A percentile compares a stretch with the other conserved stretches of the same genome.
phyloP scores from a whole-genome alignment of 148 eudicot genomes.

The Vaccinium corymbosum region DNA sequence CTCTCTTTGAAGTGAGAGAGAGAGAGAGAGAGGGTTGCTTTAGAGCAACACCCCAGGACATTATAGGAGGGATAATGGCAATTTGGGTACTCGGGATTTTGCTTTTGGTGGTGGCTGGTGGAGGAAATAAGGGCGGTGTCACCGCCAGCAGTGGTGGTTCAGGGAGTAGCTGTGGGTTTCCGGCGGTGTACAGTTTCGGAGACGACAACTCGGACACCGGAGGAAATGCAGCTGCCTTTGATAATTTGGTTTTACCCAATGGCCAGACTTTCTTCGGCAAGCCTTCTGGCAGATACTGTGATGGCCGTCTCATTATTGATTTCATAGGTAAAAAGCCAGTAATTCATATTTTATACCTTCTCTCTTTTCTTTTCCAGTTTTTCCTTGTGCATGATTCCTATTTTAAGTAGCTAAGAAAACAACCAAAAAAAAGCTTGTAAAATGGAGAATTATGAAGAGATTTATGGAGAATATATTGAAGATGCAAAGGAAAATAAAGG shows the following conservation, averaged over 20 bases:
- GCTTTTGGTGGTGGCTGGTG: background rate
- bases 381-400: too few species aligned
- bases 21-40: background rate
- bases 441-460: too few species aligned
- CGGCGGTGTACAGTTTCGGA: background rate
- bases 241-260: background rate
- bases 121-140: background rate
- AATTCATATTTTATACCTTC: too few species aligned
- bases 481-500: too few species aligned
- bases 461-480: too few species aligned
- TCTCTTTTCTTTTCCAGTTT: too few species aligned
- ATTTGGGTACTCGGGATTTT: background rate
- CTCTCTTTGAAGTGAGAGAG: background rate
- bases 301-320: too few species aligned
- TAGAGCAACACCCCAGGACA: background rate
- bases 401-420: too few species aligned
- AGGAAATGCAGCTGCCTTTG: background rate
- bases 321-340: too few species aligned
- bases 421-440: too few species aligned
- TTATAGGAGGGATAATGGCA: background rate
- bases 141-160: background rate
- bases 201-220: background rate
- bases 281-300: background rate
- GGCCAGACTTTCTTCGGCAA: background rate
- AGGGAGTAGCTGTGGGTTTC: background rate